Evolutionary conservation across 176 grass and related monocot species (phyloP), one percentile per base, ranked within the genome.

Genomic region (Urochloa ruziziensis): DNA sequence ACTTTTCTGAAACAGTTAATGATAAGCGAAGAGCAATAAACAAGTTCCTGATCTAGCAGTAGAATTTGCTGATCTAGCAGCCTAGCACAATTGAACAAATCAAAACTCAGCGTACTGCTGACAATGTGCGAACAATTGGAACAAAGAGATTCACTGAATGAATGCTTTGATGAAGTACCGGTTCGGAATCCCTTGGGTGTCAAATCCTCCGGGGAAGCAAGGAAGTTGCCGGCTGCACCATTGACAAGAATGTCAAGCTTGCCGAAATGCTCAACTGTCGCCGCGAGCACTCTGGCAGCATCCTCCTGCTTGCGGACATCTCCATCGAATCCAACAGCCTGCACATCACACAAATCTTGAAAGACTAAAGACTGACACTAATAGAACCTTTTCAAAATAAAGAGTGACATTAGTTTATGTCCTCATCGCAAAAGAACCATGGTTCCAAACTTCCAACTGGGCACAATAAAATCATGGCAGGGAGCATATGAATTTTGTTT

Each of bases 211-310:
- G 96, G 93, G 13, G 93, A 93, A 43, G 93, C 89, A 74, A 98
- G 93, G 83, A 98, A 98, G 90, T 98, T 98, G 34, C 96, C 96
- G 1, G 96, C 93, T 43, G 96, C 96, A 15, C 93, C 96, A 10
- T 98, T 98, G 49, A 98, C 80, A 74, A 98, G 96, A 86, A 98
- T 94, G 89, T 98, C 93, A 65, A 98, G 84, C 70, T 60, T 92
- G 40, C 93, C 93, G 5, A 98, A 98, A 83, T 92, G 91, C 46
- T 78, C 65, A 36, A 90, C 70, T 28, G 93, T 94, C 4, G 87
- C 81, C 18, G 89, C 80, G 0, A 98, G 46, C 70, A 98, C 96
- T 67, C 87, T 93, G 16, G 80, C 77, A 2, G 96, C 93, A 87
- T 95, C 96, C 80, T 91, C 91, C 66, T 90, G 87, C 57, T 87